Conservation (phyloP, 192 early-diverging fungal species). For the Coemansia sp. region DNA sequence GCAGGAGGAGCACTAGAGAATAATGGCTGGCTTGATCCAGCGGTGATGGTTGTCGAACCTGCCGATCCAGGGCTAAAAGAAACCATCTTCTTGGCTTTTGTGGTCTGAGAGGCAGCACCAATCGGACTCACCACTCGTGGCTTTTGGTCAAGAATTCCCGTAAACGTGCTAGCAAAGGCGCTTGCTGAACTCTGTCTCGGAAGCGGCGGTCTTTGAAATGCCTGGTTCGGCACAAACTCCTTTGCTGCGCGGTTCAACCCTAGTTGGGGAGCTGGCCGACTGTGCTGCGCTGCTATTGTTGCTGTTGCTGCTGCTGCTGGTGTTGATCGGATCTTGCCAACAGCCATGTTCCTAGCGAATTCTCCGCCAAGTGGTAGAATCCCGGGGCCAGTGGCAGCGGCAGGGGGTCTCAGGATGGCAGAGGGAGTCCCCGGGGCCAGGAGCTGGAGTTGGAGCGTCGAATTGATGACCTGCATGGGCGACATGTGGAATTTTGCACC, state of each 20-base stretch:
- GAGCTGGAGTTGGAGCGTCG: slow-evolving; percentile 18
- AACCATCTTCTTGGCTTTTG: neutral
- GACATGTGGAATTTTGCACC: slow-evolving; percentile 40
- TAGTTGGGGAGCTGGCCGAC: neutral
- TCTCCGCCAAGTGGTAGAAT: no score
- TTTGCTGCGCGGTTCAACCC: slow-evolving; percentile 3
- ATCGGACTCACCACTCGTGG: neutral
- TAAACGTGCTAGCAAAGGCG: slow-evolving; percentile 27
- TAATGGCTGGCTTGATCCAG: neutral
- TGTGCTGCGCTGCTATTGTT: neutral
- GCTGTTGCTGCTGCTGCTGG: neutral
- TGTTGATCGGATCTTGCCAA: no score
- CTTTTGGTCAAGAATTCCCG: slow-evolving; percentile 9
- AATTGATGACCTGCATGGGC: slow-evolving; percentile 38
- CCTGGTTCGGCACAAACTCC: neutral
- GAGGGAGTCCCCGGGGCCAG: slow-evolving; percentile 9
- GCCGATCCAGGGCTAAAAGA: slow-evolving; percentile 1
- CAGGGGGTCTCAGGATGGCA: neutral
- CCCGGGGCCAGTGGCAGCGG: neutral
- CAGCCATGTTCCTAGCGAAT: no score
- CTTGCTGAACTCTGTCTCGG: slow-evolving; percentile 9
- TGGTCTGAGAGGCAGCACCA: neutral
- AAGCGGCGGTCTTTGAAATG: neutral
- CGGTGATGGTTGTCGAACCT: neutral
- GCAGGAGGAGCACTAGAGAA: neutral